Conservation (phyloP, 2,329 filamentous ascomycete species). For the Plenodomus lindquistii region DNA sequence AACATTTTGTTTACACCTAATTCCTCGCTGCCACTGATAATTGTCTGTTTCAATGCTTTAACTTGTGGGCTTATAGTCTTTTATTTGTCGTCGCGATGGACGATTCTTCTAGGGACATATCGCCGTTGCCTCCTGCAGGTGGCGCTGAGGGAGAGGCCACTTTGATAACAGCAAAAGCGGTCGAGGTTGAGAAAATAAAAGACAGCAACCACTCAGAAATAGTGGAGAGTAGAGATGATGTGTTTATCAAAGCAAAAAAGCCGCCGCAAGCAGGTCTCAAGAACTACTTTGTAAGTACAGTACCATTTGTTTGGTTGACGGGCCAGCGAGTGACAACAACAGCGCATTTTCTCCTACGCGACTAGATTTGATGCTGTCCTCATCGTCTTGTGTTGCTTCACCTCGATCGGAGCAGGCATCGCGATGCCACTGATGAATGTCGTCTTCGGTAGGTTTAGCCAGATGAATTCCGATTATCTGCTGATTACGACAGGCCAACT, state of each 20-base stretch:
- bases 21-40: not conserved
- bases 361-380: conserved; percentile 37
- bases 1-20: not conserved
- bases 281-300: conserved; percentile 40
- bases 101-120: not conserved
- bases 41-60: not conserved
- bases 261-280: conserved; percentile 22
- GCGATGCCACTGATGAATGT: conserved; percentile 62
- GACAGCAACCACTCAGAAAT: conserved; percentile 3
- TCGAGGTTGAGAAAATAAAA: not conserved
- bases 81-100: conserved; percentile 1
- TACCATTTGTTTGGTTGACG: not conserved
- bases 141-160: conserved; percentile 5
- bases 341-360: conserved; percentile 43
- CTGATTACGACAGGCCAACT: conserved; percentile 31
- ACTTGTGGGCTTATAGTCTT: not conserved
- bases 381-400: conserved; percentile 28
- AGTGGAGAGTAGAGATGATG: conserved; percentile 6
- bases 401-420: conserved; percentile 41
- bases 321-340: conserved; percentile 5
- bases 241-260: conserved; percentile 17
- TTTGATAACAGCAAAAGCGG: conserved; percentile 3
- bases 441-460: conserved; percentile 53
- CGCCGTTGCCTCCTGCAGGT: conserved; percentile 6
- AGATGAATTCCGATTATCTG: conserved; percentile 35